Base-by-base conservation (phyloP, 257 asterid genomes). In the Capsicum chinense region DNA sequence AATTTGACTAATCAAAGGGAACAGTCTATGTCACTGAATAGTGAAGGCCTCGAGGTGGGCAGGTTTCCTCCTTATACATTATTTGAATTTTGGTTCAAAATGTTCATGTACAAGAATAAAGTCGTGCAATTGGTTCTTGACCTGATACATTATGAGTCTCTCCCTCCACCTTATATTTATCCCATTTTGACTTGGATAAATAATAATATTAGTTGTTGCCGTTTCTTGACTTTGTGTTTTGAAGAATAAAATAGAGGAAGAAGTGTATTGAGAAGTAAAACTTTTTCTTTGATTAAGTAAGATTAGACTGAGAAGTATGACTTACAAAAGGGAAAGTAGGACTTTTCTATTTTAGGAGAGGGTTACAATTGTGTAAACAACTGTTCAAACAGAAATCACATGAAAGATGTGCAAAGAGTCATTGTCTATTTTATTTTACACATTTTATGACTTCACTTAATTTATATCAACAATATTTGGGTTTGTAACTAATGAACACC, bases 11-110 rank as follows among this genome's bases (percentile, higher is more conserved):
- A 88, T 89, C 99, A 94, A 85, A 89, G 97, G 88, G 97, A 92
- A 78, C 88, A 79, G 86, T 96, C 99, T 48, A 92, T 92, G 97
- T 95, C 97, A 56, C 91, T 96, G 81, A 96, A 96, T 88, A 96
- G 98, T 47, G 98, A 96, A 90, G 99, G 99, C 87, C 94, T 96
- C 80, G 98, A 94, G 99, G 99, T 96, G 82, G 78, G 88, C 83
- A 63, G 71, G 70, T 52, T 83, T 68, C 67, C 19, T 59, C 47
- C 59, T 9, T 67, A 70, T 60, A 3, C 54, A 7, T 52, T 14
- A 33, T 59, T 12, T 84, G 79, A 9, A 6, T 16, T 64, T 48
- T 78, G 14, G 33, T 14, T 54, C 66, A 33, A 54, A 33, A 33
- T 54, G 82, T 26, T 33, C 64, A 26, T 11, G 58, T 47, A 47